Base-by-base conservation (phyloP, 352 stramenopile genomes). In the Pythium brachiatum region DNA sequence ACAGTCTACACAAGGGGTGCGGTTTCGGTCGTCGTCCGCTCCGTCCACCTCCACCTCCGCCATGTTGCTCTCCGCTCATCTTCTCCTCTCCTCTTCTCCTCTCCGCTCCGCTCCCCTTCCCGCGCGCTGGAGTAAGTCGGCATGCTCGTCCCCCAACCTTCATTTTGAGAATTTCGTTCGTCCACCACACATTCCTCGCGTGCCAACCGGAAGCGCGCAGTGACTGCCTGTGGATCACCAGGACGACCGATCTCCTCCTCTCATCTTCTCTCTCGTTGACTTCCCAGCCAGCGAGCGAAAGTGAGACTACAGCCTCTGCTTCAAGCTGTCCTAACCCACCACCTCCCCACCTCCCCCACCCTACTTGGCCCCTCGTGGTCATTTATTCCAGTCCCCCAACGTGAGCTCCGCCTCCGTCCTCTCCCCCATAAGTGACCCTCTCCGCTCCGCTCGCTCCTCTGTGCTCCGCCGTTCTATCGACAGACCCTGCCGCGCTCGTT, bases 141-240 rank as follows among this genome's bases (percentile, higher is more conserved):
- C 20, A 27, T 46, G 23, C 57, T 64, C 57, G 46, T 64, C 47
- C 60, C 29, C 51, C 31, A 51, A 67, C 59, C 53, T 29, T 68
- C 59, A 64, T 63, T 79, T 77, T 62, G 69, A 75, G 72, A 79
- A 79, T 77, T 77, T 79, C 72, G 69, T 79, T 79, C 72, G 72
- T 63, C 72, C 72, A 18, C 53, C 58, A 62, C 56, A 64, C 50
- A 54, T 63, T 54, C 36, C 50, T 57, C 55, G 54, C 62, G 54
- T 21, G 54, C 53, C 60, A 60, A 41, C 41, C 43, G 52, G 60
- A 66, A 66, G 60, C 60, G 51, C 36, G 20, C 7, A 38, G 39
- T 65, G n/a, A 60, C 56, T 70, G 54, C 16, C 25, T 65, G 64
- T 66, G 41, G 34, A 58, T 61, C 41, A 60, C 50, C 34, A 41